Conservation (phyloP, 2,329 filamentous ascomycete species). For the Penicillium sp. region DNA sequence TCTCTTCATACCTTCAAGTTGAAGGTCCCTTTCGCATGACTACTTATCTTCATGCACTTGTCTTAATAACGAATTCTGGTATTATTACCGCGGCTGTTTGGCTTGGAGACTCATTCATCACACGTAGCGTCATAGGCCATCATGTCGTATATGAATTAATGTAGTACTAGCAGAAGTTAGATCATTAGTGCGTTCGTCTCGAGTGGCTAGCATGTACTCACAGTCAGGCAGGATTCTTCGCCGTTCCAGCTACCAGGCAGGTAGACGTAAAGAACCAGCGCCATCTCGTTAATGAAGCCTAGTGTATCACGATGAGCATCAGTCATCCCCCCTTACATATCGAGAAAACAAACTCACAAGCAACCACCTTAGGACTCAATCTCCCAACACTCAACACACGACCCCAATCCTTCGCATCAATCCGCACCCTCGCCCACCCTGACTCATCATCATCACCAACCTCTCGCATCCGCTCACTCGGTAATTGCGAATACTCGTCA, state of each 20-base stretch:
- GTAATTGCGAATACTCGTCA: conserved; percentile 69
- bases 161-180: conserved; percentile 38
- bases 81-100: conserved; percentile 1
- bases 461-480: conserved; percentile 73
- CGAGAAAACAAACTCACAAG: conserved; percentile 59
- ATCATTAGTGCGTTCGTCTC: not conserved
- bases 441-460: conserved; percentile 69
- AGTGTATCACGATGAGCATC: not conserved
- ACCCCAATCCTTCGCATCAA: conserved; percentile 94
- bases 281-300: conserved; percentile 49
- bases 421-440: conserved; percentile 83
- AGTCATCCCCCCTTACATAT: not conserved
- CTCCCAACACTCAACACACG: conserved; percentile 89
- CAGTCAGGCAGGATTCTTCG: conserved; percentile 48
- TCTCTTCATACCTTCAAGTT: conserved; percentile 2
- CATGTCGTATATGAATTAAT: conserved; percentile 45
- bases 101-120: not conserved
- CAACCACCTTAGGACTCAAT: conserved; percentile 86
- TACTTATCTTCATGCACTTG: conserved; percentile 7
- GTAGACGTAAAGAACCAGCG: conserved; percentile 49
- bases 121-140: not conserved
- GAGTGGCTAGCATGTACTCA: conserved; percentile 24
- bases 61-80: conserved; percentile 23
- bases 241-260: conserved; percentile 41
- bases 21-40: conserved; percentile 12